Evolutionary conservation across 2,329 filamentous ascomycete species (phyloP).

Genomic region (Colletotrichum chlorophyti): DNA sequence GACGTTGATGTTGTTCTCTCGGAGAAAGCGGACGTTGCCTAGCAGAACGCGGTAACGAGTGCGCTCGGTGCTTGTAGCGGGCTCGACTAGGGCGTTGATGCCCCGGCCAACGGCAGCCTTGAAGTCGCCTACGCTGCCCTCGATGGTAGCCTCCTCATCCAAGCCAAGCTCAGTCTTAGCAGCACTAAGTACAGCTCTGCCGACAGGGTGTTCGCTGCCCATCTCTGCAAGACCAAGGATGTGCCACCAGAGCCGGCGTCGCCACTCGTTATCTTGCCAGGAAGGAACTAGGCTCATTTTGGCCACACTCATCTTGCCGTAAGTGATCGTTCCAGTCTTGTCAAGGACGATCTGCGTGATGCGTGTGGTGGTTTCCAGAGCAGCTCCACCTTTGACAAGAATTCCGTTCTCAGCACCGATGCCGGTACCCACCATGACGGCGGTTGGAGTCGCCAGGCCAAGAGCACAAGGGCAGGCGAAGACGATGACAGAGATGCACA

Average conservation of each 20-base stretch:
- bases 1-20: conserved; percentile 71
- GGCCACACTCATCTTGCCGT: conserved; percentile 94
- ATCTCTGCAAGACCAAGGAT: conserved; percentile 94
- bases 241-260: conserved; percentile 89
- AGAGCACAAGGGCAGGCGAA: conserved; percentile 97
- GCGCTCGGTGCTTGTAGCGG: conserved; percentile 70
- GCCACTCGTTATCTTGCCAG: conserved; percentile 75
- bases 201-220: conserved; percentile 94
- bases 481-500: conserved; percentile 98
- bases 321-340: conserved; percentile 94
- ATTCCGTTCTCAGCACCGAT: conserved; percentile 95
- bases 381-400: conserved; percentile 94
- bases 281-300: conserved; percentile 68
- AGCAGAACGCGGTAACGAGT: conserved; percentile 80
- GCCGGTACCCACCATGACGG: conserved; percentile 99
- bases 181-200: conserved; percentile 80
- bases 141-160: conserved; percentile 74
- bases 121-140: conserved; percentile 87
- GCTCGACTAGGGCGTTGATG: conserved; percentile 82
- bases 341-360: conserved; percentile 91
- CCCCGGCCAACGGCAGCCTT: conserved; percentile 83
- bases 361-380: conserved; percentile 88
- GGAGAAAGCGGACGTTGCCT: conserved; percentile 82
- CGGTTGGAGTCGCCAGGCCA: conserved; percentile 94
- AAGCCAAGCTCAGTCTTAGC: conserved; percentile 80